Base-by-base conservation (phyloP, 2,329 filamentous ascomycete species). In the Penicillium sp. region DNA sequence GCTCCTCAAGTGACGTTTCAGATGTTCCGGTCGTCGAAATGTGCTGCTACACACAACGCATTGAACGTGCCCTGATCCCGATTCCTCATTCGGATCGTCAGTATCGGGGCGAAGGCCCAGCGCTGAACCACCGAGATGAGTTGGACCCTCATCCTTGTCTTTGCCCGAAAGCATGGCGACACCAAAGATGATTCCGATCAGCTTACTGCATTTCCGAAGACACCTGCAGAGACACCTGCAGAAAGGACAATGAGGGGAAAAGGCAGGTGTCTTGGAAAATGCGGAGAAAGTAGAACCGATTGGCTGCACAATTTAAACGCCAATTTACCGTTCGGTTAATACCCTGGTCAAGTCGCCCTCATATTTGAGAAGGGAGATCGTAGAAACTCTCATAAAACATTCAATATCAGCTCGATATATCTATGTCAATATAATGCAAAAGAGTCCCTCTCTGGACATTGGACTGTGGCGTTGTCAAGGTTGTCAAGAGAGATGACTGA, bases 161-260 rank as follows among this genome's bases (percentile, higher is more conserved):
- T 59, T 63, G 52, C 65, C 65, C 54, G 66, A 57, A 52, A 65
- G 65, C 69, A 71, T 71, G 53, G 55, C 59, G 24, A 27, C 24
- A 66, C 65, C 63, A 58, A 54, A 55, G 56, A 91, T 96, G 79
- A 85, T 87, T 60, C 79, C 91, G 45, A 81, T 39, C 18, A 43
- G 31, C 14, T 16, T n/a, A 36, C 22, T 34, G 32, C 29, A 50
- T 42, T 47, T 50, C 27, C 22, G 29, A 32, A 54, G 18, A 22
- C 32, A 38, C n/a, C 48, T 24, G 49, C 46, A 47, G 32, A 38
- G 14, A 16, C 14, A n/a, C 13, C 13, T 21, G 18, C 38, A 21
- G 38, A 8, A 40, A 40, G 18, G 6, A 40, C 38, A 46, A 55
- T 52, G 43, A 49, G 38, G 18, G 47, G 7, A n/a, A 16, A 18